Evolutionary conservation across 2,329 filamentous ascomycete genomes (phyloP).

Genomic region (Gremmenia infestans): DNA sequence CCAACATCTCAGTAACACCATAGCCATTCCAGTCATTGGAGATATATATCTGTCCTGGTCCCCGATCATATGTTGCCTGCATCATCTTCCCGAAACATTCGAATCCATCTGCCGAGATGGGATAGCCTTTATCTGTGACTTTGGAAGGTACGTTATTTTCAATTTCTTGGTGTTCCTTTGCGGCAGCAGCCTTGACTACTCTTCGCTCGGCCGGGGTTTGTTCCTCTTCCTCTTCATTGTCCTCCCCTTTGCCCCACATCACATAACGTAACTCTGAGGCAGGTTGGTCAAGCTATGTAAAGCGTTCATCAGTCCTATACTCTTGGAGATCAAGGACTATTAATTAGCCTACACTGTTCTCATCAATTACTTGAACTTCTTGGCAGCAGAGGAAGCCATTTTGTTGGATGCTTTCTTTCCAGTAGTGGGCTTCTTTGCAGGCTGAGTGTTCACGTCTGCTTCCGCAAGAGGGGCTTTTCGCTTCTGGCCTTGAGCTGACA

Average conservation of each 20-base stretch:
- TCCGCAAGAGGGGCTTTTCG: not conserved
- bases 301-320: not conserved
- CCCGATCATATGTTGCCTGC: not conserved
- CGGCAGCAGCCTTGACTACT: not conserved
- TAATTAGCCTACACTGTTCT: not conserved
- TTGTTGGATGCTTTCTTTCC: not conserved
- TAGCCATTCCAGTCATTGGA: slow-evolving; percentile 5
- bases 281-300: not conserved
- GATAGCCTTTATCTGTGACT: not conserved
- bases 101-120: not conserved
- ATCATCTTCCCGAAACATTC: not conserved
- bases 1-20: slow-evolving; percentile 4
- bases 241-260: not conserved
- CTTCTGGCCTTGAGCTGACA: not conserved
- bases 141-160: not conserved
- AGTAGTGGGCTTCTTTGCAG: not conserved
- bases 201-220: not conserved
- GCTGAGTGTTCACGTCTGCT: not conserved
- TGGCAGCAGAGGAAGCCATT: not conserved
- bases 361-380: not conserved
- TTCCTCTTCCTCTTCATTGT: not conserved
- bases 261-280: not conserved
- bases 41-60: slow-evolving; percentile 6
- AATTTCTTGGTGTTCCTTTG: not conserved
- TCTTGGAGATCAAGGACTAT: not conserved